phyloP scores from a whole-genome alignment of 208 protist genomes.

The Blastocrithidia nonstop region DNA sequence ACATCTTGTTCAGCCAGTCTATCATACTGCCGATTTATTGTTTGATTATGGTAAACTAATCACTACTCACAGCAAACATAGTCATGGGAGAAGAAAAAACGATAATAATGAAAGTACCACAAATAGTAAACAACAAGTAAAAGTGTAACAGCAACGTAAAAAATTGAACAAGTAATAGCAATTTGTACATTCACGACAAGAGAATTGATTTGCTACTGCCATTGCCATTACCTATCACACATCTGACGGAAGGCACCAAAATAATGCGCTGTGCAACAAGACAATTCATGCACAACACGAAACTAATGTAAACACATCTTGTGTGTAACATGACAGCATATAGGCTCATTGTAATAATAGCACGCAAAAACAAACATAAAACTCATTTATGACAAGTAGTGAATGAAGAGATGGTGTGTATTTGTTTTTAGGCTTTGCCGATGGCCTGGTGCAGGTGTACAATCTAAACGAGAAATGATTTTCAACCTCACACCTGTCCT shows the following conservation, averaged over 20 bases:
- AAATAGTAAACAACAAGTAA: constrained; percentile 1
- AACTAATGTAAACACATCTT: no score
- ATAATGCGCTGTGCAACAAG: no score
- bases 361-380: no score
- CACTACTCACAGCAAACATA: background rate
- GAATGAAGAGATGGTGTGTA: no score
- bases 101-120: background rate
- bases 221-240: constrained; percentile 25
- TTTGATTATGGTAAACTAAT: constrained; percentile 2
- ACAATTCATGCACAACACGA: no score
- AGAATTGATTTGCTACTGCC: no score
- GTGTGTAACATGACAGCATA: no score
- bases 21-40: constrained; percentile 26
- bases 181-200: no score
- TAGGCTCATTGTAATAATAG: no score
- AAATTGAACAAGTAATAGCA: background rate
- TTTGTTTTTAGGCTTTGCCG: constrained; percentile 59
- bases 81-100: background rate
- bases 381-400: no score
- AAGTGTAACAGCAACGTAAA: background rate
- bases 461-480: constrained; percentile 51
- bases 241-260: background rate
- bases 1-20: constrained; percentile 38
- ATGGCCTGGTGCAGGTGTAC: constrained; percentile 57
- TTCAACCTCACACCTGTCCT: constrained; percentile 18